phyloP scores from a whole-genome alignment of 2,329 filamentous ascomycete species.

The Colletotrichum tropicale region DNA sequence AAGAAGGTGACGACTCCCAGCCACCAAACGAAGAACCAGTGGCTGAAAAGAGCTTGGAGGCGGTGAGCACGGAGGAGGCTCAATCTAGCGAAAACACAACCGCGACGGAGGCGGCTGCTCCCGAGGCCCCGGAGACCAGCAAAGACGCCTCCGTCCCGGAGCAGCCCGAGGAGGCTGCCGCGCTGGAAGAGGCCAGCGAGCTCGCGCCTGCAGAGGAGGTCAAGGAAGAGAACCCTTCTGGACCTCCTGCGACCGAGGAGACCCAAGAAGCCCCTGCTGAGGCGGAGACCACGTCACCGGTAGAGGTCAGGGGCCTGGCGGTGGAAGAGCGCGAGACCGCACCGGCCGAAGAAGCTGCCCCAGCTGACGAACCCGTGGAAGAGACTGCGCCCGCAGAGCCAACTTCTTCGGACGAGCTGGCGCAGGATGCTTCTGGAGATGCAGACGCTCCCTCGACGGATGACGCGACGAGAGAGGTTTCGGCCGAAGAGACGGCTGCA shows the following conservation, averaged over 20 bases:
- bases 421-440: background rate
- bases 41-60: constrained; percentile 15
- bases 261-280: background rate
- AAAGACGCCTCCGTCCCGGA: background rate
- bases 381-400: background rate
- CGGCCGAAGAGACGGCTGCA: background rate
- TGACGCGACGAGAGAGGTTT: background rate
- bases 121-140: background rate
- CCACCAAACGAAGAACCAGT: constrained; percentile 14
- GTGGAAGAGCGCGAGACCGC: background rate
- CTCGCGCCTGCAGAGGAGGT: background rate
- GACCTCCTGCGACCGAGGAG: background rate
- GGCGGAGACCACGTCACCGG: background rate
- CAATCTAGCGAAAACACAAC: background rate
- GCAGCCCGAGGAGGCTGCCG: background rate
- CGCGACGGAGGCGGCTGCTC: background rate
- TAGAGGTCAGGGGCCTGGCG: background rate
- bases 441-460: background rate
- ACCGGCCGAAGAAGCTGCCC: background rate
- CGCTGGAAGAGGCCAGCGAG: background rate
- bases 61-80: background rate
- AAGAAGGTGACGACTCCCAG: constrained; percentile 17
- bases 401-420: background rate
- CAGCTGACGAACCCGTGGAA: background rate
- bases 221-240: background rate